These are phyloP conservation scores for Pyrenochaeta sp. DNA, from an alignment of 2,329 filamentous ascomycete genomes.

Conservation along the genomic window DNA sequence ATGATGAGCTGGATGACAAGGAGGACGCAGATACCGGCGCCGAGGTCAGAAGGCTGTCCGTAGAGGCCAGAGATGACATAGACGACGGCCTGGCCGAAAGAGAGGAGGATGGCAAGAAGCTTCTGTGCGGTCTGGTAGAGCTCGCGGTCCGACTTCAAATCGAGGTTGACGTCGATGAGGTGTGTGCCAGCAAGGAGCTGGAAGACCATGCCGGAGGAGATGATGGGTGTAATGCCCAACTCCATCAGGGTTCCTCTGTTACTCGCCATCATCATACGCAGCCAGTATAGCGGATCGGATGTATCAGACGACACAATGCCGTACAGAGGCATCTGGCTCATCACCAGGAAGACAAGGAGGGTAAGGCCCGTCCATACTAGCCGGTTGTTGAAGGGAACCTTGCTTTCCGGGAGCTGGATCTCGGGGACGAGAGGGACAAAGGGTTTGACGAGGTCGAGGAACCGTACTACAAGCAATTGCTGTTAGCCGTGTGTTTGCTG, in stretches of 20 bases:
- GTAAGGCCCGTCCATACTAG: slow-evolving; percentile 69
- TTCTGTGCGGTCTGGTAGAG: slow-evolving; percentile 99
- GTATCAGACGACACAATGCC: slow-evolving; percentile 97
- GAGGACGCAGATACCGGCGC: slow-evolving; percentile 97
- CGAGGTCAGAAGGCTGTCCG: slow-evolving; percentile 93
- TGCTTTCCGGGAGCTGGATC: slow-evolving; percentile 87
- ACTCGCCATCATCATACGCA: slow-evolving; percentile 99
- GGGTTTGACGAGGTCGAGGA: slow-evolving; percentile 99
- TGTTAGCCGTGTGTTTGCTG: slow-evolving; percentile 31
- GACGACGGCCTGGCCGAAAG: slow-evolving; percentile 96
- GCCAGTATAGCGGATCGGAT: slow-evolving; percentile 98
- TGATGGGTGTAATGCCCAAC: slow-evolving; percentile 94
- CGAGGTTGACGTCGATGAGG: slow-evolving; percentile 99
- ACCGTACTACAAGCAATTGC: slow-evolving; percentile 74
- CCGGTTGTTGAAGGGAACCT: slow-evolving; percentile 94
- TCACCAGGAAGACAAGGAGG: slow-evolving; percentile 98
- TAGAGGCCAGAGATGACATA: slow-evolving; percentile 96
- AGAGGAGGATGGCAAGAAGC: slow-evolving; percentile 87
- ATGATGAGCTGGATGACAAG: slow-evolving; percentile 97
- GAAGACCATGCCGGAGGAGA: slow-evolving; percentile 99
- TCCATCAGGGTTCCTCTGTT: slow-evolving; percentile 98
- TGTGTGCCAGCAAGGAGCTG: slow-evolving; percentile 99
- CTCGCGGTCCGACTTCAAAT: slow-evolving; percentile 99
- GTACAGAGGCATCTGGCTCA: slow-evolving; percentile 97
- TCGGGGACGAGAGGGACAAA: slow-evolving; percentile 99